Percentiles rank a stretch among this genome's conserved stretches.
Evolutionary conservation across 2,329 filamentous ascomycete species (phyloP).

Genomic region (Paecilomyces formosus): DNA sequence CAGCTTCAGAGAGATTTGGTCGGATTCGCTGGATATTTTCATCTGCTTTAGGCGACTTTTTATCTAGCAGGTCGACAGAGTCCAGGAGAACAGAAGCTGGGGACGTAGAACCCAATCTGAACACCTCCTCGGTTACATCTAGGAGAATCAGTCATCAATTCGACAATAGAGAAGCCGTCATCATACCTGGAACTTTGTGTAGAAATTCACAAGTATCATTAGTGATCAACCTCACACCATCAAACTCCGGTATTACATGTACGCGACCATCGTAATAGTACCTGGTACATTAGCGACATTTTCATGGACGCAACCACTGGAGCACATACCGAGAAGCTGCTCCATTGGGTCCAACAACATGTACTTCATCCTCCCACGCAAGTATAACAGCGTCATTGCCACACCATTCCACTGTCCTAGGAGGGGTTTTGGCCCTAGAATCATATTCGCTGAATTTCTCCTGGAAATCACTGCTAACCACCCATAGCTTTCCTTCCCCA

Average conservation of each 20-base stretch:
- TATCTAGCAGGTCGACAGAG: conserved; percentile 82
- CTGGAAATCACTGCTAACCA: conserved; percentile 93
- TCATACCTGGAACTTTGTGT: conserved; percentile 71
- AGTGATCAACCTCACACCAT: conserved; percentile 83
- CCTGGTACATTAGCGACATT: conserved; percentile 33
- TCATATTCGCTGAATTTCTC: conserved; percentile 87
- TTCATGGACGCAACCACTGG: not conserved
- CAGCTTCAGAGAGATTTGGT: conserved; percentile 78
- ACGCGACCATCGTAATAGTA: conserved; percentile 90
- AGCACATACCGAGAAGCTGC: conserved; percentile 53
- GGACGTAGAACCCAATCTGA: conserved; percentile 78
- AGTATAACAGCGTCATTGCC: conserved; percentile 89
- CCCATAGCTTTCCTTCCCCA: conserved; percentile 74
- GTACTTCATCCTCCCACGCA: conserved; percentile 96
- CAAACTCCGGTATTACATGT: conserved; percentile 77
- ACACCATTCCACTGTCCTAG: conserved; percentile 90
- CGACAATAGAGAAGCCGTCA: conserved; percentile 4
- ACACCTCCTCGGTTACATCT: conserved; percentile 79
- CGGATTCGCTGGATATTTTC: conserved; percentile 95
- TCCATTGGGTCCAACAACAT: conserved; percentile 80
- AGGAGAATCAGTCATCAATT: not conserved
- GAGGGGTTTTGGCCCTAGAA: conserved; percentile 74
- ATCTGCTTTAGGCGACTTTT: conserved; percentile 92
- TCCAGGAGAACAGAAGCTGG: conserved; percentile 89
- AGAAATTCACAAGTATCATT: conserved; percentile 96